Percentiles rank a stretch among this genome's conserved stretches.
Evolutionary conservation across 2,329 filamentous ascomycete genomes (phyloP).

Genomic region (Ophiosphaerella korrae): DNA sequence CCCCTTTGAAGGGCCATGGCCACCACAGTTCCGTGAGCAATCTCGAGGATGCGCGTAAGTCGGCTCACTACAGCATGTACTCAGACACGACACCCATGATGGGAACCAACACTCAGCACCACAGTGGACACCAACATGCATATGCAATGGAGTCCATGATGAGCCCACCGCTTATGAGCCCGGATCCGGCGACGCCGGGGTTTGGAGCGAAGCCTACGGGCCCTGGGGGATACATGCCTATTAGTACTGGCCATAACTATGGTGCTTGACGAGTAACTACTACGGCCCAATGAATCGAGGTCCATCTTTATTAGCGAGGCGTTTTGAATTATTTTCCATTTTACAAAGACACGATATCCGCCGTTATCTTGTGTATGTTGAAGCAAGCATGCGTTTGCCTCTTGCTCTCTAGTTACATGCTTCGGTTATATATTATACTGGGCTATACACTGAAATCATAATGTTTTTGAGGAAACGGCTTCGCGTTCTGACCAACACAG

Average conservation of each 20-base stretch:
- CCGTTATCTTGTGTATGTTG: too few species aligned
- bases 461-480: too few species aligned
- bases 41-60: constrained; percentile 24
- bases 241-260: constrained; percentile 20
- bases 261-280: constrained; percentile 10
- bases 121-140: constrained; percentile 9
- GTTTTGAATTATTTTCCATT: background rate
- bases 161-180: constrained; percentile 24
- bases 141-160: constrained; percentile 25
- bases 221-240: constrained; percentile 24
- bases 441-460: too few species aligned
- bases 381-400: too few species aligned
- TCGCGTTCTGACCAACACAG: too few species aligned
- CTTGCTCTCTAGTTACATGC: too few species aligned
- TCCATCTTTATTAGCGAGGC: constrained; percentile 5
- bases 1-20: constrained; percentile 8
- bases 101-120: constrained; percentile 20
- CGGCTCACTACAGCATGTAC: constrained; percentile 27
- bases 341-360: too few species aligned
- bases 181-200: constrained; percentile 7
- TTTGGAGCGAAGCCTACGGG: constrained; percentile 1
- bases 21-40: constrained; percentile 13
- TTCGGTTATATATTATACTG: too few species aligned
- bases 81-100: constrained; percentile 21
- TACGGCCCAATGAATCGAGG: background rate